Percentiles rank a stretch among this genome's conserved stretches.
Conservation (phyloP, 2,329 filamentous ascomycete species). For the Pseudogymnoascus destructans region DNA sequence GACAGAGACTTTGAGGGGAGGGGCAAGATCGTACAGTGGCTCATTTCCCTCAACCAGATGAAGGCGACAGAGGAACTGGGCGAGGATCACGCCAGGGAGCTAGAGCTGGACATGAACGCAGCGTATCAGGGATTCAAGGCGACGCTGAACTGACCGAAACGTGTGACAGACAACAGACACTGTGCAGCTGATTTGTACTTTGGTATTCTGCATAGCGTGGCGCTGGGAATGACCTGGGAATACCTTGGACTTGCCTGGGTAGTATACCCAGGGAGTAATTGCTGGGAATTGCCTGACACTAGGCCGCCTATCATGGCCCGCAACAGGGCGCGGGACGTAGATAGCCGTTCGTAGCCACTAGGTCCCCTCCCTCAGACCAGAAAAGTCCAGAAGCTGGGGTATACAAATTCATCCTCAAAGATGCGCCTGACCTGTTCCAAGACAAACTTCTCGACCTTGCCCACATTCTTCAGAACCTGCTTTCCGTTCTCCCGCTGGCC, state of each 20-base stretch:
- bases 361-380: constrained; percentile 39
- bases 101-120: constrained; percentile 86
- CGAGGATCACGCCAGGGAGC: constrained; percentile 74
- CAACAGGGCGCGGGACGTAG: background rate
- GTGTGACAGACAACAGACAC: background rate
- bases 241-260: background rate
- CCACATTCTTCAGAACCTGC: constrained; percentile 94
- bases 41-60: constrained; percentile 97
- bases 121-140: constrained; percentile 87
- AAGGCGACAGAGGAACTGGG: constrained; percentile 81
- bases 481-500: constrained; percentile 82
- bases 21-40: constrained; percentile 96
- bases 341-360: background rate
- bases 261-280: background rate
- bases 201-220: background rate
- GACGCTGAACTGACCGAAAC: constrained; percentile 21
- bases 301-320: constrained; percentile 6
- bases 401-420: constrained; percentile 97
- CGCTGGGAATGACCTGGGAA: background rate
- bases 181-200: background rate
- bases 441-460: constrained; percentile 96
- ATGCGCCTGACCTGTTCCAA: constrained; percentile 92
- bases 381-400: constrained; percentile 97
- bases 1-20: constrained; percentile 89
- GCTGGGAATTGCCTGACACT: background rate